phyloP scores from a whole-genome alignment of 345 rosid genomes.

The Hibiscus mutabilis region DNA sequence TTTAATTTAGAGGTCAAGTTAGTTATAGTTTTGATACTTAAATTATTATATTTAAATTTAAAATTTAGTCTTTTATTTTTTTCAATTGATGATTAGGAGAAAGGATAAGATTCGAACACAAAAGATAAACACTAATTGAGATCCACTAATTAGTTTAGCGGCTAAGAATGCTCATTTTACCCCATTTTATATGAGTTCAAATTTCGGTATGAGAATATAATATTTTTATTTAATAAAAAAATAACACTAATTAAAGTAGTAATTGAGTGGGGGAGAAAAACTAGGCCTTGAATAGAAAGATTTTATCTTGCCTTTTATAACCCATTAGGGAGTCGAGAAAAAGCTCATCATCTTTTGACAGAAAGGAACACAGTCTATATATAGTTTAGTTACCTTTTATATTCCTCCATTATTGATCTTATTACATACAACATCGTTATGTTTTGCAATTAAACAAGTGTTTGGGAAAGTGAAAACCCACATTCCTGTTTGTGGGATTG shows the following conservation, averaged over 20 bases:
- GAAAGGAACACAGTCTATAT: neutral
- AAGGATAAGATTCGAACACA: too few relatives aligned
- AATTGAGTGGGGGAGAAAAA: neutral
- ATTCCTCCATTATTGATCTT: conserved; percentile 9
- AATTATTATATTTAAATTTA: too few relatives aligned
- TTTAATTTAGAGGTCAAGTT: too few relatives aligned
- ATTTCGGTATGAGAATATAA: too few relatives aligned
- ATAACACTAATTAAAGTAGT: neutral
- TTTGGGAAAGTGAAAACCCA: neutral
- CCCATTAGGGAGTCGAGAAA: neutral
- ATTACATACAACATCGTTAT: neutral
- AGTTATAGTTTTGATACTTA: too few relatives aligned
- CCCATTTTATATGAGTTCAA: too few relatives aligned
- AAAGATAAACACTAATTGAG: too few relatives aligned
- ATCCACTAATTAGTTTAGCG: too few relatives aligned
- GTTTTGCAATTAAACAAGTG: neutral
- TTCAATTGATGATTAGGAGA: too few relatives aligned
- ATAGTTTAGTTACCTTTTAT: neutral
- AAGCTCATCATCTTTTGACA: neutral
- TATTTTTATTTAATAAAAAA: too few relatives aligned
- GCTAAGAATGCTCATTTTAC: too few relatives aligned
- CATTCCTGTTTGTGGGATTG: neutral
- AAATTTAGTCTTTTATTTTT: too few relatives aligned
- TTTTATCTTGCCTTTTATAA: neutral
- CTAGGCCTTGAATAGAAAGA: neutral